Conservation (phyloP, 2,329 filamentous ascomycete species). For the Dactylellina haptotyla region DNA sequence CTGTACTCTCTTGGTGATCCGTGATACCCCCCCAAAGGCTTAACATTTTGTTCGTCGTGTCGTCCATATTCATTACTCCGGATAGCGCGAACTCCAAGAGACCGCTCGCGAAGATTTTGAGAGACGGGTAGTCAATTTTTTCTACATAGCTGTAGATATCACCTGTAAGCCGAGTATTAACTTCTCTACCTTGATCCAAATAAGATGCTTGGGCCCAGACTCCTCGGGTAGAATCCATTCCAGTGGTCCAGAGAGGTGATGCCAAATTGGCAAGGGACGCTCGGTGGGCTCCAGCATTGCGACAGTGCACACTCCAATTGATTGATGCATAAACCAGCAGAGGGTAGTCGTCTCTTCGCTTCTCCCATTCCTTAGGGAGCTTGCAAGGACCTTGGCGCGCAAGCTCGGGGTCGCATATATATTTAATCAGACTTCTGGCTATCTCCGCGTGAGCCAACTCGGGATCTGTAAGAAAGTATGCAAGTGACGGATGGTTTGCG, state of each 20-base stretch:
- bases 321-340: conserved; percentile 24
- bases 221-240: conserved; percentile 18
- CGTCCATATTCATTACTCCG: no score
- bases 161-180: no score
- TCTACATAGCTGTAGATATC: no score
- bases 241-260: conserved; percentile 36
- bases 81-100: no score
- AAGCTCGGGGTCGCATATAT: conserved; percentile 5
- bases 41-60: no score
- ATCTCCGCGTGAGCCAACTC: not conserved
- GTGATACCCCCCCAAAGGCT: no score
- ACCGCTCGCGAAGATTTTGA: no score
- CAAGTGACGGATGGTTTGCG: no score
- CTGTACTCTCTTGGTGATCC: no score
- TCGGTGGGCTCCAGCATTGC: not conserved
- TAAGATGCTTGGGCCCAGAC: conserved; percentile 23
- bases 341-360: conserved; percentile 11
- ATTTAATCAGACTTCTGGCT: conserved; percentile 12
- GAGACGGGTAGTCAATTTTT: no score
- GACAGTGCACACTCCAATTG: conserved; percentile 24
- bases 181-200: not conserved
- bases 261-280: not conserved
- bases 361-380: not conserved
- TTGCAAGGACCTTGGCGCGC: conserved; percentile 13
- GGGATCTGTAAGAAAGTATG: not conserved